These are phyloP conservation scores for Paxillus involutus DNA, from an alignment of 768 basidiomycete species.

Conservation along the genomic window DNA sequence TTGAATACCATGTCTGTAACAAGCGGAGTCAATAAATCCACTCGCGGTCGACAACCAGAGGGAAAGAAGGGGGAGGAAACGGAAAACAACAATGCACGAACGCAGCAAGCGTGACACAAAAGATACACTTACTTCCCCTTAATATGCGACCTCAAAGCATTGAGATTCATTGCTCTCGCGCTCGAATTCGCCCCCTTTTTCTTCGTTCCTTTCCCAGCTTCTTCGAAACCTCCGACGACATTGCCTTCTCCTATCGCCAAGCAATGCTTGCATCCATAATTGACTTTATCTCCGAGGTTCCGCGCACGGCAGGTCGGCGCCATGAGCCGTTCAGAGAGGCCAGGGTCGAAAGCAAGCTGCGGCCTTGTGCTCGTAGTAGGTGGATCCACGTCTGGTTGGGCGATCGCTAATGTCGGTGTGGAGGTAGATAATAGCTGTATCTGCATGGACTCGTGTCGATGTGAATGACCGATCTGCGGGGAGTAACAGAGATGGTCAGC, in stretches of 20 bases:
- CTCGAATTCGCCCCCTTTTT: constrained; percentile 5
- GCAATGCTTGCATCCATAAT: constrained; percentile 60
- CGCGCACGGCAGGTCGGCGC: constrained; percentile 19
- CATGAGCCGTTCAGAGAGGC: constrained; percentile 19
- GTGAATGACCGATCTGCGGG: constrained; percentile 60
- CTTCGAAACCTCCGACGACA: neutral
- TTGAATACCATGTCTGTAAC: constrained; percentile 47
- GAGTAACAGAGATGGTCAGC: neutral
- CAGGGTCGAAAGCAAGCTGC: constrained; percentile 22
- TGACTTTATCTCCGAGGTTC: constrained; percentile 32
- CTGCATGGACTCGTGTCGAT: constrained; percentile 58
- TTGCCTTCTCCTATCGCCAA: neutral
- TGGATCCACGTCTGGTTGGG: too few species aligned
- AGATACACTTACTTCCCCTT: constrained; percentile 52
- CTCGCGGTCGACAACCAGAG: neutral
- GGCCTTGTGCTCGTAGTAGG: neutral
- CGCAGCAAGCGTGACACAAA: neutral
- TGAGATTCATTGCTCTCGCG: constrained; percentile 41
- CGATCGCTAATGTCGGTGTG: neutral
- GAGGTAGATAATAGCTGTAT: constrained; percentile 33
- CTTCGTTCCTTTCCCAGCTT: constrained; percentile 1
- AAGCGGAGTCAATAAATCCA: constrained; percentile 3
- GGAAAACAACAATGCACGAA: neutral
- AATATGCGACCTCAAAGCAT: constrained; percentile 62
- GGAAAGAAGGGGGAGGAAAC: neutral